Evolutionary conservation across 176 grass and related monocot species (phyloP), one percentile per base, ranked within the genome.

Genomic region (Ampelocalamus luodianensis): DNA sequence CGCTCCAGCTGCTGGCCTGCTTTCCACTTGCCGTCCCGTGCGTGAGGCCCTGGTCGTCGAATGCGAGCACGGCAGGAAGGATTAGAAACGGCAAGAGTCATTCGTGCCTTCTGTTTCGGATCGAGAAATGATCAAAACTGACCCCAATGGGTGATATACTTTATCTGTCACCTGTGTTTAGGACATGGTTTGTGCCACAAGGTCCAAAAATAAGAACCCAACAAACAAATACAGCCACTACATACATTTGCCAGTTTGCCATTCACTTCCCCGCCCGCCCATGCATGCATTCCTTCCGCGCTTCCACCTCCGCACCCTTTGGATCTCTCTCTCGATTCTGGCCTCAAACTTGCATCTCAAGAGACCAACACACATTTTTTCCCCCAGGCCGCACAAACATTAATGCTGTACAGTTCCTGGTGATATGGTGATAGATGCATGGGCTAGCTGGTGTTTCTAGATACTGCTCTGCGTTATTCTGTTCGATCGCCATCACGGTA

Each of bases 301-400:
- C 48, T 44, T 10, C 18, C 71, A 22, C 68, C 77, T 45, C 82
- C 88, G 83, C 88, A 58, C 65, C 37, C 24, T 69, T 71, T 71
- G 78, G 71, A 81, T 82, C 86, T 38, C 60, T 20, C 66, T 77
- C 73, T 7, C 20, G 48, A 68, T 79, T 63, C 76, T 80, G 76
- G 65, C 83, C 83, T 85, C 83, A 85, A 37, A n/a, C 75, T 37
- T 37, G 40, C 50, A 36, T 78, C 83, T n/a, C 62, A 8, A 24
- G 50, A 77, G 38, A 10, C 8, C 11, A 8, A 18, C 39, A 4
- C 51, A 1, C 53, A 4, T 2, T 38, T 36, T 68, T 69, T 59
- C 0, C 7, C 44, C 42, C 43, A 61, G 20, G 16, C 6, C 40
- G 12, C 72, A 10, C 34, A 26, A 10, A 44, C 32, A 50, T 8